Evolutionary conservation across 2,329 filamentous ascomycete genomes (phyloP).

Genomic region (Penicillium polonicum): DNA sequence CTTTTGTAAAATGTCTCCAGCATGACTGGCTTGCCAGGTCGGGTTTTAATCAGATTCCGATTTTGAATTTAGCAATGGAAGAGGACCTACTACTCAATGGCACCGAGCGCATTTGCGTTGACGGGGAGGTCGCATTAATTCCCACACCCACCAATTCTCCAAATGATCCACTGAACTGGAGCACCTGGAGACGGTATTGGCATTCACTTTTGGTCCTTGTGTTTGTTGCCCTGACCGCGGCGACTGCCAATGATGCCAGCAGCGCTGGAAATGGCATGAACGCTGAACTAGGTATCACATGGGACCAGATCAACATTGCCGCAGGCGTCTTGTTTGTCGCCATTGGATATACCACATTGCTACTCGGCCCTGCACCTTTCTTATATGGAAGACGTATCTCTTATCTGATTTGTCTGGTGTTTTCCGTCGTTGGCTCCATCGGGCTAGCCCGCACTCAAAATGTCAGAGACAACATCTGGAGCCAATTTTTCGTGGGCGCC

Average conservation of each 20-base stretch:
- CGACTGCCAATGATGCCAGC: slow-evolving; percentile 57
- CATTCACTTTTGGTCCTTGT: slow-evolving; percentile 54
- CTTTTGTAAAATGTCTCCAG: slow-evolving; percentile 6
- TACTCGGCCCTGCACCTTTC: slow-evolving; percentile 54
- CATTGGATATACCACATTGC: slow-evolving; percentile 57
- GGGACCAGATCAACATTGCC: slow-evolving; percentile 56
- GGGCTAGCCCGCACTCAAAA: slow-evolving; percentile 53
- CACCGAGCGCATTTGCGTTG: slow-evolving; percentile 26
- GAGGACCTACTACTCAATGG: slow-evolving; percentile 23
- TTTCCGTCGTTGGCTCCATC: slow-evolving; percentile 52
- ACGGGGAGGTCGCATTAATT: slow-evolving; percentile 51
- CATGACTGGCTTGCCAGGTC: neutral
- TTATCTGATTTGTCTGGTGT: slow-evolving; percentile 55
- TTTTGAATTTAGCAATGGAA: slow-evolving; percentile 11
- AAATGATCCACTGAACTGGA: slow-evolving; percentile 56
- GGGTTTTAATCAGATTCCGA: slow-evolving; percentile 4
- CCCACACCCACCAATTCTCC: slow-evolving; percentile 55
- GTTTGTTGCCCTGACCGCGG: slow-evolving; percentile 56
- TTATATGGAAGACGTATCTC: slow-evolving; percentile 56
- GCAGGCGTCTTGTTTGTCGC: slow-evolving; percentile 57
- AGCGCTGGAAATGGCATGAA: slow-evolving; percentile 53
- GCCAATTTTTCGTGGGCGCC: slow-evolving; percentile 58
- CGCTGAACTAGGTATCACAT: slow-evolving; percentile 52
- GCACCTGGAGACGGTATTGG: slow-evolving; percentile 49
- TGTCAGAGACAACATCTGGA: slow-evolving; percentile 52